A percentile compares a stretch with the other conserved stretches of the same genome.
Conservation (phyloP, 345 rosid species). For the Gossypium arboreum region DNA sequence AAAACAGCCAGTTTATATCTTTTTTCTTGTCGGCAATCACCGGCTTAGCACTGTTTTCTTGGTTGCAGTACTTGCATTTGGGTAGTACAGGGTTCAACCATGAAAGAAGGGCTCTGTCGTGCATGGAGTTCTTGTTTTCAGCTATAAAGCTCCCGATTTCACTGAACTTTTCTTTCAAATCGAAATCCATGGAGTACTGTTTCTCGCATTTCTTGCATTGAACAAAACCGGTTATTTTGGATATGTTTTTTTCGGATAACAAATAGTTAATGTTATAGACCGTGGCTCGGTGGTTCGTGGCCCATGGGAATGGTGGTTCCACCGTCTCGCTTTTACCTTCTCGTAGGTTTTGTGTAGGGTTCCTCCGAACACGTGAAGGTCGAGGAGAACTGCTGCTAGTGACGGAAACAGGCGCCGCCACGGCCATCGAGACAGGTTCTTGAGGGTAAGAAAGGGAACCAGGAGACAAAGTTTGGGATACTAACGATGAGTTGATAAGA, state of each 20-base stretch:
- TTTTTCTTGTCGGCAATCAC: constrained; percentile 46
- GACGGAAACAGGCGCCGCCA: no score
- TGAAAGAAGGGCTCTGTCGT: constrained; percentile 51
- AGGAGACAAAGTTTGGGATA: no score
- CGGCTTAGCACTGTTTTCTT: constrained; percentile 53
- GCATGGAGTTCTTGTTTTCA: constrained; percentile 33
- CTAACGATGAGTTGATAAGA: no score
- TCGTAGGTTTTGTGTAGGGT: constrained; percentile 17
- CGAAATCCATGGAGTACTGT: constrained; percentile 38
- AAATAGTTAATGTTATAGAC: constrained; percentile 41
- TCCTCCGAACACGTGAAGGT: constrained; percentile 24
- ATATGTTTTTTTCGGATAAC: constrained; percentile 28
- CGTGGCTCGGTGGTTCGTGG: constrained; percentile 45
- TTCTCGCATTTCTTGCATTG: constrained; percentile 69
- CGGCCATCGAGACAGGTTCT: no score
- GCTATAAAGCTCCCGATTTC: constrained; percentile 36
- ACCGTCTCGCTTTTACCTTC: constrained; percentile 36
- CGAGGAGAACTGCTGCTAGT: neutral
- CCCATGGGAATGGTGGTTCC: constrained; percentile 63
- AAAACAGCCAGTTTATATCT: constrained; percentile 76
- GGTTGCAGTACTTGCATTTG: constrained; percentile 45
- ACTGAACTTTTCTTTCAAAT: constrained; percentile 45
- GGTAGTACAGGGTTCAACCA: constrained; percentile 55
- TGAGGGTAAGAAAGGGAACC: no score
- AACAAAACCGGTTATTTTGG: constrained; percentile 41